These are phyloP conservation scores for Alnus glutinosa DNA, from an alignment of 306 rosid species.

Conservation along the genomic window DNA sequence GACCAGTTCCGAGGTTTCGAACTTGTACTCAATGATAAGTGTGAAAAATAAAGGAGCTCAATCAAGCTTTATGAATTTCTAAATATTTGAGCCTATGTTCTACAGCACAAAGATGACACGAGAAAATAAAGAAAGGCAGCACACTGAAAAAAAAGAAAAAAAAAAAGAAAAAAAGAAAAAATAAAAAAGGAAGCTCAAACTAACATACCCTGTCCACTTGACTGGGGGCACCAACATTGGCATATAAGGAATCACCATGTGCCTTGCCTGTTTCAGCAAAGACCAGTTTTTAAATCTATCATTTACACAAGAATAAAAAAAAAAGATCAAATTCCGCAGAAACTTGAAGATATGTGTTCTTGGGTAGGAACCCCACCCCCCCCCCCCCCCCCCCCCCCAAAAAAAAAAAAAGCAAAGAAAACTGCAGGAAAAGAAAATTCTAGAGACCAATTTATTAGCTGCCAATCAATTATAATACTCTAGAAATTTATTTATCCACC, in stretches of 20 bases:
- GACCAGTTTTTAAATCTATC: constrained; percentile 11
- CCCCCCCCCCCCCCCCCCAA: neutral
- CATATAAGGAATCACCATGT: constrained; percentile 92
- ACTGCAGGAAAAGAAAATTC: neutral
- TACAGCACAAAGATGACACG: constrained; percentile 16
- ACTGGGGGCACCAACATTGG: constrained; percentile 96
- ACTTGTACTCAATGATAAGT: neutral
- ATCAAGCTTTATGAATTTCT: neutral
- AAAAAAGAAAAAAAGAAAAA: constrained; percentile 13
- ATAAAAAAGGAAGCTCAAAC: neutral
- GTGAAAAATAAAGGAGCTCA: neutral
- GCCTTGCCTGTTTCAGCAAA: constrained; percentile 70
- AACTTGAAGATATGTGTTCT: constrained; percentile 6
- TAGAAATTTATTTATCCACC: constrained; percentile 2
- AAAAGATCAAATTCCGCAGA: constrained; percentile 11
- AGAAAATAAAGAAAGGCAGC: constrained; percentile 10
- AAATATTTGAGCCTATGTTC: neutral
- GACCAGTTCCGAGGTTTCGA: neutral
- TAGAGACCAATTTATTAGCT: neutral
- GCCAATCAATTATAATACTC: neutral
- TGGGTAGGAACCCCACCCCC: neutral
- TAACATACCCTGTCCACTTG: constrained; percentile 87
- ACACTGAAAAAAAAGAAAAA: constrained; percentile 17
- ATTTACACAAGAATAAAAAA: constrained; percentile 11
- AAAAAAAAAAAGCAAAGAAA: neutral